A percentile compares a stretch with the other conserved stretches of the same genome.
Conservation (phyloP, 768 basidiomycete species). For the Inosperma sp. region DNA sequence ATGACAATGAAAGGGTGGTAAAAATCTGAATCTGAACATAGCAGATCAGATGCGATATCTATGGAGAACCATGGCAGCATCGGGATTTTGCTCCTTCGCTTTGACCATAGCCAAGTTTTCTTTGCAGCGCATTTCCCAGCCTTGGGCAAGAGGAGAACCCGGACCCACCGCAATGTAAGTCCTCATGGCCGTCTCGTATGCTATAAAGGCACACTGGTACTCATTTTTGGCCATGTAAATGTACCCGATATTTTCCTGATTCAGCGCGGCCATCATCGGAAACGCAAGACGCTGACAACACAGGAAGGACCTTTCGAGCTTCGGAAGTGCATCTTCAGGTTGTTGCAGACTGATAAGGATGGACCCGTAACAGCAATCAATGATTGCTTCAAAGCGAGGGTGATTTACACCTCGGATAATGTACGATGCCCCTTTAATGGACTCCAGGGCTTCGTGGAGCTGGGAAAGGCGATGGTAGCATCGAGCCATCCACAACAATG, state of each 20-base stretch:
- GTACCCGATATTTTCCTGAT: conserved; percentile 2
- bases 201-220: background rate
- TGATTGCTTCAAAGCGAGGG: background rate
- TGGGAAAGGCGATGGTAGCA: background rate
- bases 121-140: background rate
- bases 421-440: background rate
- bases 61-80: background rate
- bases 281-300: background rate
- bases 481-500: background rate
- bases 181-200: background rate
- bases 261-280: background rate
- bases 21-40: too few species aligned
- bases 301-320: background rate
- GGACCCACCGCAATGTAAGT: background rate
- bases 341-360: background rate
- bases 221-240: background rate
- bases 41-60: background rate
- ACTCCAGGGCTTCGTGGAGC: background rate
- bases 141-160: background rate
- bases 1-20: too few species aligned
- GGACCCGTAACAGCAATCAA: background rate
- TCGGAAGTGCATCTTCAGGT: background rate
- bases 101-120: background rate
- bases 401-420: background rate
- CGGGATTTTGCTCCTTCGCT: conserved; percentile 2